A percentile compares a stretch with the other conserved stretches of the same genome.
Evolutionary conservation across 345 rosid genomes (phyloP).

Genomic region (Adansonia digitata): DNA sequence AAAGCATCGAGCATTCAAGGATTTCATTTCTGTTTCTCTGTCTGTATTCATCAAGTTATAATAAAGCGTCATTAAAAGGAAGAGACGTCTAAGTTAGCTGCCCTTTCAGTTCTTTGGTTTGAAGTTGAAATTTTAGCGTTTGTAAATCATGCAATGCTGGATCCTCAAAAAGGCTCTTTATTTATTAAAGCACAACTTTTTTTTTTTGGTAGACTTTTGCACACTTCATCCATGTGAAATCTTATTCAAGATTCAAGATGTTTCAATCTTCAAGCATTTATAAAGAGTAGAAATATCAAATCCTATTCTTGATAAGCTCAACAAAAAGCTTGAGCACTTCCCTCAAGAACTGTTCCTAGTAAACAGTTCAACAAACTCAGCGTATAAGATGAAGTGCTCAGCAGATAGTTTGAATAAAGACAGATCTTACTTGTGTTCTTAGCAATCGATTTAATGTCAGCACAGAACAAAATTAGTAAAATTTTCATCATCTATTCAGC

Average conservation of each 20-base stretch:
- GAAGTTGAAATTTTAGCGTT: background rate
- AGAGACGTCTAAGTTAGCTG: background rate
- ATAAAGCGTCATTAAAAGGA: background rate
- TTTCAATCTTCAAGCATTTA: background rate
- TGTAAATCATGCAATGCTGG: constrained; percentile 15
- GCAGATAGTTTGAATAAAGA: too few relatives aligned
- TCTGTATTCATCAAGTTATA: background rate
- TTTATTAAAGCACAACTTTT: background rate
- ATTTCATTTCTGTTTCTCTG: background rate
- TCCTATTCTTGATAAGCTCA: background rate
- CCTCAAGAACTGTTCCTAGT: background rate
- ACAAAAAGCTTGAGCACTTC: background rate
- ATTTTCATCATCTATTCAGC: background rate
- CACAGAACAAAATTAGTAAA: background rate
- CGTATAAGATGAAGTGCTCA: background rate
- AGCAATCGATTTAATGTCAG: background rate
- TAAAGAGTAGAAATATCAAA: too few relatives aligned
- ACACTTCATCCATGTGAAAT: too few relatives aligned
- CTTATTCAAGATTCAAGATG: background rate
- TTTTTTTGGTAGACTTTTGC: too few relatives aligned
- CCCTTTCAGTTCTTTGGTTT: background rate
- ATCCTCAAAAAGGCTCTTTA: background rate
- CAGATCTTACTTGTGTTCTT: background rate
- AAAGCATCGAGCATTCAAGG: background rate
- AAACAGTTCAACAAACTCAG: background rate